Base-by-base conservation (phyloP, 371 early-diverging fungal genomes). In the Mycotypha africana region DNA sequence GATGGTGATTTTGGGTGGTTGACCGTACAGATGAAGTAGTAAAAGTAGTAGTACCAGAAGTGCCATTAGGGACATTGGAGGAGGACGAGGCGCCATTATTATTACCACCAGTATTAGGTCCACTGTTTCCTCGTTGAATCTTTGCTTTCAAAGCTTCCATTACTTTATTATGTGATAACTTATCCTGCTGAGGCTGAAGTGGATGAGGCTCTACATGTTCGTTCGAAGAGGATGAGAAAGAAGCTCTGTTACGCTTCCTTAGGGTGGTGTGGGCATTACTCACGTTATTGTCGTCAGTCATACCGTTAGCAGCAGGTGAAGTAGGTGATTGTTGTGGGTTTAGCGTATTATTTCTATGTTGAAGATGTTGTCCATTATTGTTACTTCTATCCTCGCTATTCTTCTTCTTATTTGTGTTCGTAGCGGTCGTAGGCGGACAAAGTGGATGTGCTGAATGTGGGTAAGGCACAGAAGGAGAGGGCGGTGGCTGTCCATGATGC, bases 141-240 rank as follows among this genome's bases (percentile, higher is more conserved):
- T 66, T 62, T 4, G 67, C 63, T 35, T 62, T 62, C n/a, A 66
- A 48, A 12, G 67, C 67, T 38, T 62, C 62, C 63, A 62, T 66
- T 5, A 66, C 67, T 53, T 56, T 56, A 34, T 56, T 55, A 35
- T 60, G 68, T 1, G 56, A 58, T 36, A 58, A 12, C 16, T 59
- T 53, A 20, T 57, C 56, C 28, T 50, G 40, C 3, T 25, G 37
- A 20, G 14, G 51, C 44, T 19, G 49, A 23, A n/a, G 49, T 23
- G n/a, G n/a, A n/a, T 20, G 31, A 14, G 33, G 21, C 1, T 10
- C 28, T 3, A 8, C 33, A 26, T 19, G 31, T 33, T 2, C 10
- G 11, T 31, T 22, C 14, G 11, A 42, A 36, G 44, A 26, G 1
- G 28, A 38, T 16, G 56, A 50, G 8, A 57, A 38, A 17, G 57